Conservation (phyloP, 1,284 basidiomycete genomes). For the Ceratobasidium sp. region DNA sequence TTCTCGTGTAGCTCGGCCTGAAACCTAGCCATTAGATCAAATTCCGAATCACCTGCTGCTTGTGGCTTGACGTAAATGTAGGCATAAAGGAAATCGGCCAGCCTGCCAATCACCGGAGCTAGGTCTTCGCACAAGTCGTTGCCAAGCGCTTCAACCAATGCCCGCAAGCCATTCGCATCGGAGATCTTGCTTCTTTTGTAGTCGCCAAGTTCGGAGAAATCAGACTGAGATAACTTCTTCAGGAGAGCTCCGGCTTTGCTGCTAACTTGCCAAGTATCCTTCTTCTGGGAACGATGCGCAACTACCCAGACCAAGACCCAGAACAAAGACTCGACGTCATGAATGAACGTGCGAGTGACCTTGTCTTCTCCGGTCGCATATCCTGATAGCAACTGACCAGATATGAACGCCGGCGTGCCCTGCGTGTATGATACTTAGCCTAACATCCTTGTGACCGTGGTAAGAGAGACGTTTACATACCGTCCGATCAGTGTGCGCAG, state of each 20-base stretch:
- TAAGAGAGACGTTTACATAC: background rate
- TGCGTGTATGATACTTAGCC: background rate
- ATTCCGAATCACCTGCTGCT: too few relatives aligned
- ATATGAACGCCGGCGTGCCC: slow-evolving; percentile 19
- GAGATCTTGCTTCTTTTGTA: background rate
- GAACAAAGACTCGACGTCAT: slow-evolving; percentile 45
- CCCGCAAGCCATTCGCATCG: background rate
- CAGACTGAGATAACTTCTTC: background rate
- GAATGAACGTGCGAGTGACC: slow-evolving; percentile 25
- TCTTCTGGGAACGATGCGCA: background rate
- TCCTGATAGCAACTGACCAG: slow-evolving; percentile 9
- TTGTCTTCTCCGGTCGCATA: too few relatives aligned
- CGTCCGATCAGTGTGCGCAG: slow-evolving; percentile 2
- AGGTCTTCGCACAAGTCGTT: slow-evolving; percentile 10
- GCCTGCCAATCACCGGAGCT: slow-evolving; percentile 1
- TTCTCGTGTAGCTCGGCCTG: too few relatives aligned
- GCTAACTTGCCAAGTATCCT: background rate
- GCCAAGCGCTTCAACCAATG: background rate
- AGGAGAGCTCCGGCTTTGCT: background rate
- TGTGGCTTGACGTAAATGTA: slow-evolving; percentile 21
- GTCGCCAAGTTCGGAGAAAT: background rate
- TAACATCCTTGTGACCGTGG: background rate
- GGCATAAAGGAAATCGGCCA: background rate
- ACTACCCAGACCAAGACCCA: slow-evolving; percentile 42
- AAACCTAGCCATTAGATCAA: too few relatives aligned